Evolutionary conservation across 202 grass and related monocot species (phyloP), one percentile per base, ranked within the genome.

Genomic region (Sporobolus alterniflorus): DNA sequence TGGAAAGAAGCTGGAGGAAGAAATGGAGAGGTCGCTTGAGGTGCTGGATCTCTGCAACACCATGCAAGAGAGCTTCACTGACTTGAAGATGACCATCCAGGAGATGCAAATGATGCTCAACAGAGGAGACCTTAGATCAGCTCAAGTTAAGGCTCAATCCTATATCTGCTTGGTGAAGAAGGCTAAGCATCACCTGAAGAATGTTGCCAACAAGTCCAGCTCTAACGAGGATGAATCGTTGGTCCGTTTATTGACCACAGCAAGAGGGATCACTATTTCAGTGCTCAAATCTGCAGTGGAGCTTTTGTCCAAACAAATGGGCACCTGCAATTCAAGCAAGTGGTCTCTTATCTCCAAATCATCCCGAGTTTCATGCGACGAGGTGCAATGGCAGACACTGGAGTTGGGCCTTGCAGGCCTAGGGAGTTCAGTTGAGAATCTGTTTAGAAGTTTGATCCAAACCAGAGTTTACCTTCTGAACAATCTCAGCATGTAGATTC

Each of bases 401-500:
- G 85, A 85, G 79, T 64, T 76, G 55, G 71, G 36, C 29, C 73
- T 92, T 24, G 75, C 67, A 56, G 31, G 30, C 24, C 70, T 90
- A 29, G 88, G 84, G 79, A 82, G 81, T 8, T 86, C 48, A 56
- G 79, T 75, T 22, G 85, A 84, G 44, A 83, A 63, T 39, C 73
- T 95, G 46, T 92, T 84, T 33, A 83, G 87, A 49, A 73, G 75
- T 81, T 54, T 90, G 73, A 90, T 95, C 68, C 87, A 88, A 73
- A 86, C 36, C 15, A 71, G 81, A 84, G 93, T 82, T 15, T 92
- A 87, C 82, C 88, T 95, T 70, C 71, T 92, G 41, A 95, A 95
- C 67, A 74, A 64, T 34, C 64, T 72, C 31, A 92, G 78, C 77
- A 83, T 21, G 5, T 91, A 83, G 83, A 88, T 47, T 46, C 76